Evolutionary conservation across 306 rosid species (phyloP).

Genomic region (Mucuna pruriens): DNA sequence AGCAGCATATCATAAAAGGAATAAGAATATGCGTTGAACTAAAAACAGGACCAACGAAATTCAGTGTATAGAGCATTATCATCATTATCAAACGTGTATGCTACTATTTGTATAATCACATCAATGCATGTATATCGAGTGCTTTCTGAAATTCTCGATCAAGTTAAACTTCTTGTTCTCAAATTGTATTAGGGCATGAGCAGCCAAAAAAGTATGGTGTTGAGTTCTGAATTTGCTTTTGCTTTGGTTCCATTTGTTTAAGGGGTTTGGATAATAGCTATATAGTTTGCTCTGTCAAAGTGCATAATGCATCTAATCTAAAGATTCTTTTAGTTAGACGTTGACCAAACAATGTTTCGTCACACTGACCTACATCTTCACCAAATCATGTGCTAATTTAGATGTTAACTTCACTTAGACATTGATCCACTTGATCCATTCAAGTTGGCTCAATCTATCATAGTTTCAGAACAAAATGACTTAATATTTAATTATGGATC

Average conservation of each 20-base stretch:
- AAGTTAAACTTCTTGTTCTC: neutral
- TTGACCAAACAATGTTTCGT: too few species aligned
- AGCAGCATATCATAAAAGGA: neutral
- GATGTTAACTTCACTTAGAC: too few species aligned
- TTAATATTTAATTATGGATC: too few species aligned
- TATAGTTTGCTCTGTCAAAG: neutral
- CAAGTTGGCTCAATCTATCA: too few species aligned
- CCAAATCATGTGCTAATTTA: too few species aligned
- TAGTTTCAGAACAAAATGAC: too few species aligned
- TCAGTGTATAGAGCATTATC: neutral
- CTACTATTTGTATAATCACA: neutral
- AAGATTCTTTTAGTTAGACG: too few species aligned
- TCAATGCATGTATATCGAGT: neutral
- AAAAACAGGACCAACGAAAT: slow-evolving; percentile 7
- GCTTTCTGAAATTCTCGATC: neutral
- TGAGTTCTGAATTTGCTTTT: neutral
- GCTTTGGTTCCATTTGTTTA: neutral
- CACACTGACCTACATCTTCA: too few species aligned
- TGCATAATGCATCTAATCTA: too few species aligned
- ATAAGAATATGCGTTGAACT: neutral
- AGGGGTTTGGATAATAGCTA: neutral
- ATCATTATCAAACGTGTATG: neutral
- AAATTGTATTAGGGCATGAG: neutral
- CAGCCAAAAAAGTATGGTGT: neutral
- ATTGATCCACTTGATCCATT: too few species aligned